These are phyloP conservation scores for Carex littledalei DNA, from an alignment of 176 grass and related monocot genomes.

Conservation along the genomic window DNA sequence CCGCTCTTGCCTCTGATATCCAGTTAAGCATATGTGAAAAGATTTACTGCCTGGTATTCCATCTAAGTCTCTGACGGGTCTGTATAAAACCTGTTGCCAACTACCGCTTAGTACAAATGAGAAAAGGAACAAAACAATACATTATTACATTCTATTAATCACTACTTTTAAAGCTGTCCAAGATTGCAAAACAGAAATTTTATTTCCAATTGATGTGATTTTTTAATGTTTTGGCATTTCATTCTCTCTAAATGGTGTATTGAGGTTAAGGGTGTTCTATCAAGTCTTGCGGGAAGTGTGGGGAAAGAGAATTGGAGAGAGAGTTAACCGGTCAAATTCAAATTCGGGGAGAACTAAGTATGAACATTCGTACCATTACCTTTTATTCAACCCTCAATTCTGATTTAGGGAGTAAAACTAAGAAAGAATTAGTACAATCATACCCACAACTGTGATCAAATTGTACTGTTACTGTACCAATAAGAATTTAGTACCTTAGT, in stretches of 20 bases:
- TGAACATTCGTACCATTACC: neutral
- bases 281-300: neutral
- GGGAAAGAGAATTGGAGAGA: neutral
- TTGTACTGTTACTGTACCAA: neutral
- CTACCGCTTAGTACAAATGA: neutral
- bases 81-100: conserved; percentile 57
- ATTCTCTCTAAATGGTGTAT: neutral
- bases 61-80: conserved; percentile 47
- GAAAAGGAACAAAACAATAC: neutral
- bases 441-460: neutral
- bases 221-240: neutral
- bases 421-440: neutral
- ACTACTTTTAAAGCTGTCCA: neutral
- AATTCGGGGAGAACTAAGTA: neutral
- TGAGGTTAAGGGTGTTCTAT: neutral
- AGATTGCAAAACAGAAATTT: neutral
- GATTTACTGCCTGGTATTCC: conserved; percentile 62
- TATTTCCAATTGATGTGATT: neutral
- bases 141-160: neutral
- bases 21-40: conserved; percentile 67
- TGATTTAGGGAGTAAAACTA: neutral
- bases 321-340: neutral
- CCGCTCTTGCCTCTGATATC: conserved; percentile 58
- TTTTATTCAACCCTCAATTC: neutral
- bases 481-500: conserved; percentile 39